phyloP scores from a whole-genome alignment of 2,329 filamentous ascomycete genomes.

The Biscogniauxia marginata region DNA sequence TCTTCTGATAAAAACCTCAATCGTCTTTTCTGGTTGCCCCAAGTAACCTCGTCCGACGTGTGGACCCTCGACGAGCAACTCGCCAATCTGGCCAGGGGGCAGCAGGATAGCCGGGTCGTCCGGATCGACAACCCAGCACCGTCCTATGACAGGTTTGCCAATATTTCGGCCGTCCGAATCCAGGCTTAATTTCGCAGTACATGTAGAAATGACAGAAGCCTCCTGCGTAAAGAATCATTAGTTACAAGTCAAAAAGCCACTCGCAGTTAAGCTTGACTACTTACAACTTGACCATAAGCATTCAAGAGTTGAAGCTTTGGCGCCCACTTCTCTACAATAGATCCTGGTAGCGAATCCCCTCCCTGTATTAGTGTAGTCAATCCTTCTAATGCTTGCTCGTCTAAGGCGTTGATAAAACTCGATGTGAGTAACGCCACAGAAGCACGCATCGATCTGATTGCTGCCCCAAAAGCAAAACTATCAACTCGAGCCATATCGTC shows the following conservation, averaged over 20 bases:
- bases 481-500: constrained; percentile 36
- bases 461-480: constrained; percentile 27
- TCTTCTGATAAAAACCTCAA: constrained; percentile 42
- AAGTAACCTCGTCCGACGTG: constrained; percentile 39
- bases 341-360: constrained; percentile 32
- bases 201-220: not conserved
- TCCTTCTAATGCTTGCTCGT: constrained; percentile 8
- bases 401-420: not conserved
- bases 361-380: constrained; percentile 24
- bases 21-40: constrained; percentile 35
- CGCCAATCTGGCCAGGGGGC: constrained; percentile 35
- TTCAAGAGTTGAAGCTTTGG: constrained; percentile 4
- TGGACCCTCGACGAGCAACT: constrained; percentile 39
- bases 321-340: constrained; percentile 15
- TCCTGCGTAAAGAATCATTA: not conserved
- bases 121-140: constrained; percentile 40
- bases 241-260: not conserved
- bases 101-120: constrained; percentile 31
- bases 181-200: not conserved
- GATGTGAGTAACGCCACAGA: constrained; percentile 24
- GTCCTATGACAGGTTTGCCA: constrained; percentile 3
- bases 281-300: constrained; percentile 14
- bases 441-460: constrained; percentile 10
- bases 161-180: not conserved
- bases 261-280: constrained; percentile 1